These are phyloP conservation scores for Babesia divergens DNA, from an alignment of 169 alveolate genomes.

Conservation along the genomic window DNA sequence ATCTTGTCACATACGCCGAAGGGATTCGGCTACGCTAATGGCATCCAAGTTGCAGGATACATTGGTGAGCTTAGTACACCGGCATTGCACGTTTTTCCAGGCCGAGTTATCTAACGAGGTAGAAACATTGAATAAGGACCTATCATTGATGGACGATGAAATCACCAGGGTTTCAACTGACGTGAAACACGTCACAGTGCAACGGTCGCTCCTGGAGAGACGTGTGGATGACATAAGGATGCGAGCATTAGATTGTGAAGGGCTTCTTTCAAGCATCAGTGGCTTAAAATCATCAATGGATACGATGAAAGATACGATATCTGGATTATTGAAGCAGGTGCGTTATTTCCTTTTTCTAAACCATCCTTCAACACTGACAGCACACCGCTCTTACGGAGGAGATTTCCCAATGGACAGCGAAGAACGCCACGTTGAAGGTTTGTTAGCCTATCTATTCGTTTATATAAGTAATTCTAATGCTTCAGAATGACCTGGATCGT, in stretches of 20 bases:
- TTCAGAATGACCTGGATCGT: not conserved
- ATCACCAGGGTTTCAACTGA: not conserved
- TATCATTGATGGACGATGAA: not conserved
- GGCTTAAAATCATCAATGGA: not conserved
- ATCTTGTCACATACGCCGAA: not conserved
- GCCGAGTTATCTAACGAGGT: not conserved
- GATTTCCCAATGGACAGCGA: not conserved
- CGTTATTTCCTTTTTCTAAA: too few species aligned
- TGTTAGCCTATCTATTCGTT: not conserved
- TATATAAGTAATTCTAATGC: not conserved
- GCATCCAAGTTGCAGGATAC: not conserved
- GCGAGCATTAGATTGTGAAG: not conserved
- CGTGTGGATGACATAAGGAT: not conserved
- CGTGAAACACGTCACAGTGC: not conserved
- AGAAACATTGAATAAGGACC: not conserved
- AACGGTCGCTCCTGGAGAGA: not conserved
- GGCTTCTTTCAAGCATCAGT: not conserved
- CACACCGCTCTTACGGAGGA: not conserved
- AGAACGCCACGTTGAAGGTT: slow-evolving; percentile 7
- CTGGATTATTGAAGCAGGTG: not conserved
- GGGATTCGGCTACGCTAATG: not conserved
- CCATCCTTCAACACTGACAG: too few species aligned
- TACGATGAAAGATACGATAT: not conserved
- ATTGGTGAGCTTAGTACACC: not conserved
- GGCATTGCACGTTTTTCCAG: not conserved